phyloP scores from a whole-genome alignment of 805 yeast genomes.

The Lachancea sp. region DNA sequence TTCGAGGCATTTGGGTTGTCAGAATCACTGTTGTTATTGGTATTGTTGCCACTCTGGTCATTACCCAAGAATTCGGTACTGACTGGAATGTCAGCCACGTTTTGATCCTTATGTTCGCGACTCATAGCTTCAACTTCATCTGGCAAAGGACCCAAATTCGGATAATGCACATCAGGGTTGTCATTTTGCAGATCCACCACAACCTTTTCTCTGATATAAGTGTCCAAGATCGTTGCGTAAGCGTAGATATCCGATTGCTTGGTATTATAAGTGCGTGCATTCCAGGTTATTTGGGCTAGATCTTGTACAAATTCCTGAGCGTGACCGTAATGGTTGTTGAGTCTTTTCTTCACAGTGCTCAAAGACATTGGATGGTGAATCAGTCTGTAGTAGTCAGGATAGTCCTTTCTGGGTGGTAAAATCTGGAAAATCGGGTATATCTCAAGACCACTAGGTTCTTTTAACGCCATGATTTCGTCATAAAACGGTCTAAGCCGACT shows the following conservation, averaged over 20 bases:
- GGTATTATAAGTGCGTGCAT: constrained; percentile 78
- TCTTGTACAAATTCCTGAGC: constrained; percentile 71
- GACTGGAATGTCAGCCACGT: constrained; percentile 6
- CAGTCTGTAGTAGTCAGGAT: constrained; percentile 71
- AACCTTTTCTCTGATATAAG: constrained; percentile 34
- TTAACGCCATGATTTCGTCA: constrained; percentile 21
- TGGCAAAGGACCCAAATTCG: constrained; percentile 63
- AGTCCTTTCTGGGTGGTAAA: constrained; percentile 61
- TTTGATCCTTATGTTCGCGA: constrained; percentile 5
- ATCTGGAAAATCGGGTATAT: constrained; percentile 29
- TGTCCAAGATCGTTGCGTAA: constrained; percentile 51
- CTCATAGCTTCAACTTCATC: constrained; percentile 32
- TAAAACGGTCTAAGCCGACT: constrained; percentile 7
- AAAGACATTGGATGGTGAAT: constrained; percentile 79
- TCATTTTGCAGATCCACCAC: constrained; percentile 32
- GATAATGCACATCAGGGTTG: constrained; percentile 35
- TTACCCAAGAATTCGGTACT: constrained; percentile 4
- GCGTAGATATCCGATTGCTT: constrained; percentile 59
- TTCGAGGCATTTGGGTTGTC: constrained; percentile 15
- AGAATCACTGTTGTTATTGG: constrained; percentile 13
- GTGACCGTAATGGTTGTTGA: constrained; percentile 51
- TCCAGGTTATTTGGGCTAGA: constrained; percentile 81
- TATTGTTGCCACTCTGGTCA: constrained; percentile 12
- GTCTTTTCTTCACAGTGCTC: constrained; percentile 56
- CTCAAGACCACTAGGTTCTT: constrained; percentile 27